Base-by-base conservation (phyloP, 495 filamentous ascomycete genomes). In the Penicillium bialowiezense region DNA sequence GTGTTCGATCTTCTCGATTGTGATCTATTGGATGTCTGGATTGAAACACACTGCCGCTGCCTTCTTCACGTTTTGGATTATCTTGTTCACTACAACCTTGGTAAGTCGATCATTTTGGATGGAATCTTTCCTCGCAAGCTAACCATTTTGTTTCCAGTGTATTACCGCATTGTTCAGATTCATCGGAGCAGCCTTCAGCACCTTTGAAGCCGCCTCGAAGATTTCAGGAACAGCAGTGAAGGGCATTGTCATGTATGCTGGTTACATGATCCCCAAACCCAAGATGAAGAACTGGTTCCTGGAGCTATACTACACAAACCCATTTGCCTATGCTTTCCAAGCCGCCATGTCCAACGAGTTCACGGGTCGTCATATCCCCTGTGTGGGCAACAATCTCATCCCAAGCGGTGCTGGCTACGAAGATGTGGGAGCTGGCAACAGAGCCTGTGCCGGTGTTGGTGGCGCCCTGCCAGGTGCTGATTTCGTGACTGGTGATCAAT, bases 251-350 rank as follows among this genome's bases (percentile, higher is more conserved):
- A 82, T 92, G 42, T 95, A 70, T 32, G 57, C 56, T 29, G 75
- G 67, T 7, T 70, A 70, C 62, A 74, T 88, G 41, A 86, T 93
- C 38, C 79, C 84, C 1, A 82, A 81, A 6, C 71, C 69, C 0
- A 64, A 80, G 33, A 86, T 92, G 79, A 76, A 83, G 48, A 76
- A 80, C 0, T 95, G 89, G 89, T 85, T 91, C 54, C 71, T 75
- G 6, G 90, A 87, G 83, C 57, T 91, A 2, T 77, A 76, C 41
- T 86, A 77, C 58, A 72, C 90, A 44, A 84, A 91, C 55, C 89
- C 89, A 0, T 62, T 91, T 5, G 69, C 79, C 1, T 95, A 90
- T 56, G 78, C 78, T 0, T 90, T 89, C 51, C 85, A 89, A 53
- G 81, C 75, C 5, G 74, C 84, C 7, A 50, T 88, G 14, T 68